Percentiles rank a stretch among this genome's conserved stretches.
Evolutionary conservation across 805 yeast genomes (phyloP).

Genomic region (Lipomyces starkeyi): DNA sequence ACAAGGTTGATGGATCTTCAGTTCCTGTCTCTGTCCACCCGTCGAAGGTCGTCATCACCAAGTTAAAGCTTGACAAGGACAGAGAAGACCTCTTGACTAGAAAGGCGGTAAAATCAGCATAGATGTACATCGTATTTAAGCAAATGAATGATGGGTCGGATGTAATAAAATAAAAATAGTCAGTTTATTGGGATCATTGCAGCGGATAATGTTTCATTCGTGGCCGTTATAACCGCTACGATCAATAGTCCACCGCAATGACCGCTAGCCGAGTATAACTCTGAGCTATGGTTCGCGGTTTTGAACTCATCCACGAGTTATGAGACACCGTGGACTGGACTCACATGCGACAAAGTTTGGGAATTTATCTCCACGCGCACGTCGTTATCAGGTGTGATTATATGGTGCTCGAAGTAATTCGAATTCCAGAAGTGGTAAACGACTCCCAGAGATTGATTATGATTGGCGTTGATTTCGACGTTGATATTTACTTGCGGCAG

Average conservation of each 20-base stretch:
- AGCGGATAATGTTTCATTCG: neutral
- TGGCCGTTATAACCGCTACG: neutral
- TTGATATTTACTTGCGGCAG: conserved; percentile 31
- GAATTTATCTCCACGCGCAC: conserved; percentile 39
- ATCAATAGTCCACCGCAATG: too few species aligned
- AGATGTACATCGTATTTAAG: conserved; percentile 18
- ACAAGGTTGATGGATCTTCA: conserved; percentile 97
- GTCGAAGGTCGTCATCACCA: conserved; percentile 98
- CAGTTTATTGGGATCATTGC: conserved; percentile 1
- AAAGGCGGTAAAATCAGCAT: conserved; percentile 29
- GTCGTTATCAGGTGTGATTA: conserved; percentile 28
- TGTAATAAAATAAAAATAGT: conserved; percentile 20
- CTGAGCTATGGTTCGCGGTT: neutral
- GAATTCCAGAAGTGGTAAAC: conserved; percentile 35
- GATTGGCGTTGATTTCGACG: conserved; percentile 9
- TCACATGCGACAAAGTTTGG: conserved; percentile 16
- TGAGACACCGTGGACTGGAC: neutral
- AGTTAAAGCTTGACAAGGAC: conserved; percentile 97
- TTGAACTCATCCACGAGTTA: neutral
- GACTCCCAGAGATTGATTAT: conserved; percentile 34
- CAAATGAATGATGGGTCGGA: conserved; percentile 5
- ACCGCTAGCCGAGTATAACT: neutral
- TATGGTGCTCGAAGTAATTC: neutral
- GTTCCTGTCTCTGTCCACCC: conserved; percentile 98
- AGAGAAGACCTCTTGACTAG: conserved; percentile 88